Percentiles rank a stretch among this genome's conserved stretches.
Conservation (phyloP, 495 filamentous ascomycete species). For the Xylaria telfairii region DNA sequence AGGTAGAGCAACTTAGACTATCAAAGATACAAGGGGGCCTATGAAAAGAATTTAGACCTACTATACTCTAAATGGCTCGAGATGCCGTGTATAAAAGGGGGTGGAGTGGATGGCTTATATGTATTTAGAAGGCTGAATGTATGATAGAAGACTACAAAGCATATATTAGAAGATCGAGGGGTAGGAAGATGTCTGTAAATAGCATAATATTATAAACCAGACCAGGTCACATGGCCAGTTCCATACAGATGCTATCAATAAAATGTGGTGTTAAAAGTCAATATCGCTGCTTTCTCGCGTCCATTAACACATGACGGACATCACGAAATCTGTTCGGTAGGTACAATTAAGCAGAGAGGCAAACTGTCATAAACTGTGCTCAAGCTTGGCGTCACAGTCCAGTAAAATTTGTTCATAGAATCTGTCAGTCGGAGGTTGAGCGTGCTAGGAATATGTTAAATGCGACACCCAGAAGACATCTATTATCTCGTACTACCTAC, state of each 20-base stretch:
- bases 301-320: too few species aligned
- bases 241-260: neutral
- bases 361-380: neutral
- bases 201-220: neutral
- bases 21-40: neutral
- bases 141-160: neutral
- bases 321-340: too few species aligned
- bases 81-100: neutral
- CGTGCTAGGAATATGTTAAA: neutral
- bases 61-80: neutral
- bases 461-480: neutral
- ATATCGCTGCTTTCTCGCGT: too few species aligned
- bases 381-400: neutral
- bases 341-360: too few species aligned
- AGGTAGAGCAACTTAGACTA: neutral
- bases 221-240: too few species aligned
- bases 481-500: too few species aligned
- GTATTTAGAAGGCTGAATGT: neutral
- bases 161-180: neutral
- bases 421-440: neutral
- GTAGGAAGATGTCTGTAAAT: neutral
- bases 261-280: neutral
- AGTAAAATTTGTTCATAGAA: neutral
- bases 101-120: neutral
- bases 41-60: neutral